Percentiles rank a stretch among this genome's conserved stretches.
These are phyloP conservation scores for Fusarium concolor DNA, from an alignment of 2,329 filamentous ascomycete species.

Conservation along the genomic window DNA sequence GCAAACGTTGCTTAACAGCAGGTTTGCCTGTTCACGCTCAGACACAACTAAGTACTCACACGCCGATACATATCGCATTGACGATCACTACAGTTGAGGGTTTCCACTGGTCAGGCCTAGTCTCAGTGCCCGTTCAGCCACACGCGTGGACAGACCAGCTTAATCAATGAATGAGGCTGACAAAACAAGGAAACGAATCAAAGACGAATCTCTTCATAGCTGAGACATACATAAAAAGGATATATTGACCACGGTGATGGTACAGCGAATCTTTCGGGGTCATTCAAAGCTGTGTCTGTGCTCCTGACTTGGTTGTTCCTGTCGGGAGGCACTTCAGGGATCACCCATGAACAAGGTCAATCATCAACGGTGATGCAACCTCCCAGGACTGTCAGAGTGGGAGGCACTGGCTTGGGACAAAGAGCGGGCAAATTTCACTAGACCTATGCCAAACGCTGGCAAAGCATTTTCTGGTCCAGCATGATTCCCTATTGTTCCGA, in stretches of 20 bases:
- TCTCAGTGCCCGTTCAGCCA: conserved; percentile 11
- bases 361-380: conserved; percentile 40
- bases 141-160: conserved; percentile 3
- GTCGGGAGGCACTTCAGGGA: conserved; percentile 32
- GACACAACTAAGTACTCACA: conserved; percentile 3
- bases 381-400: conserved; percentile 20
- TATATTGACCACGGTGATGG: conserved; percentile 14
- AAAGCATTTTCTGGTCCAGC: neutral
- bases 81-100: conserved; percentile 11
- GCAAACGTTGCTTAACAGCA: neutral
- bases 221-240: conserved; percentile 6
- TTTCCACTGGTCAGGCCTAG: conserved; percentile 10
- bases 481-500: neutral
- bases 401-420: conserved; percentile 3
- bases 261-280: conserved; percentile 25
- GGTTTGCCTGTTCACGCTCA: neutral
- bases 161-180: conserved; percentile 14
- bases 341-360: conserved; percentile 32
- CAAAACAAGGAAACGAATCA: conserved; percentile 10
- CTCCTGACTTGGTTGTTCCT: conserved; percentile 31
- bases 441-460: neutral
- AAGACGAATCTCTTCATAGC: conserved; percentile 22
- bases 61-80: conserved; percentile 9
- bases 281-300: conserved; percentile 32
- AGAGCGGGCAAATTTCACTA: conserved; percentile 5